Evolutionary conservation across 257 asterid genomes (phyloP), one percentile per base, ranked within the genome.

Genomic region (Sherardia arvensis): DNA sequence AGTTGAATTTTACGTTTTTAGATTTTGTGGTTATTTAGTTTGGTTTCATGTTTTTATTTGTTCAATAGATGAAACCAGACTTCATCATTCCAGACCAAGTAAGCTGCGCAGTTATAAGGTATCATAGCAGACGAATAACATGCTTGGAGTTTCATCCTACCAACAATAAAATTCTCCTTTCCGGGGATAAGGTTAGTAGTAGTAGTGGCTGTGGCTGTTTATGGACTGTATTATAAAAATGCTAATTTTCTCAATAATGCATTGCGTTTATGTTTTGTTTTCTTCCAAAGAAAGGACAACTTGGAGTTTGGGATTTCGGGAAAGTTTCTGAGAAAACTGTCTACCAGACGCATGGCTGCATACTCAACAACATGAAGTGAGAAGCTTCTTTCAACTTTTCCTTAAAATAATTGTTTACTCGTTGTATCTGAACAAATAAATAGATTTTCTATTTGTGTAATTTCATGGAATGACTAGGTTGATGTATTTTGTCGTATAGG

Each of bases 91-190:
- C 99, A 61, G 86, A 92, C 66, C 75, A 82, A 81, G 92, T 92
- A 75, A 77, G 67, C 73, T 87, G 95, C 75, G 99, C 95, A 4
- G 96, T 89, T 43, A 79, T 92, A 58, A 80, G 97, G 84, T 92
- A 92, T 71, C 97, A 92, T 53, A 92, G 99, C 76, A 89, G 99
- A 67, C 88, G 99, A 64, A 65, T 92, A 57, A 87, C 99, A 28
- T 92, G 99, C 77, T 75, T 92, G 85, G 97, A 89, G 87, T 92
- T 92, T 68, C 99, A 92, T 75, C 99, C 99, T 21, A 85, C 99
- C 47, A 77, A 73, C 40, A 81, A 85, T 71, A 85, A 87, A 64
- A 78, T 92, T 71, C 87, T 92, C 68, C 68, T 92, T 70, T 92
- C 99, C 43, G 99, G 99, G 60, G 99, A 92, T 71, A 92, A 92